Conservation (phyloP, 306 rosid genomes). For the Citrullus amarus region DNA sequence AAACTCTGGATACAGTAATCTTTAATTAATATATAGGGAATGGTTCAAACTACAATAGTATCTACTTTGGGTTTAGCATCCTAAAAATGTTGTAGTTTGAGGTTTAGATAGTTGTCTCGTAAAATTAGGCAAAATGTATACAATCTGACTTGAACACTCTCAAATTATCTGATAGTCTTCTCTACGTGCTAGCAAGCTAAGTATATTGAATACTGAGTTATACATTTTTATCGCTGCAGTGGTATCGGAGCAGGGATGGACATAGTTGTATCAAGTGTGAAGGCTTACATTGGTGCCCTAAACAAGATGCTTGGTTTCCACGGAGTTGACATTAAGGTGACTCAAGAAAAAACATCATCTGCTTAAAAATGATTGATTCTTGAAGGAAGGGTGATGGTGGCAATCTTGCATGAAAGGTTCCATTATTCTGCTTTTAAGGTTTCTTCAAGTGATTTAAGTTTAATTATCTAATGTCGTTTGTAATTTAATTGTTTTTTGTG, state of each 20-base stretch:
- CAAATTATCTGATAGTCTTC: no score
- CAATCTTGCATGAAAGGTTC: neutral
- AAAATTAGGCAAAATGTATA: neutral
- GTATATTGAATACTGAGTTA: no score
- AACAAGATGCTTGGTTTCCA: slow-evolving; percentile 80
- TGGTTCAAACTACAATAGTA: neutral
- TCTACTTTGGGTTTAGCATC: neutral
- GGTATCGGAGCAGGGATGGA: slow-evolving; percentile 93
- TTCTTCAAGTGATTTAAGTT: neutral
- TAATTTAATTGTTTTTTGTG: neutral
- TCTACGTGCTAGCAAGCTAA: neutral
- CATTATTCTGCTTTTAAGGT: neutral
- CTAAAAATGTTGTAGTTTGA: neutral
- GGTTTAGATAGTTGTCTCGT: neutral
- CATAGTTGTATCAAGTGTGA: slow-evolving; percentile 86
- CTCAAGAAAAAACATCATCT: slow-evolving; percentile 22
- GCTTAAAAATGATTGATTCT: slow-evolving; percentile 10
- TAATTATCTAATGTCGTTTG: neutral
- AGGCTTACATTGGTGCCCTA: slow-evolving; percentile 76
- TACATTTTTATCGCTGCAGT: slow-evolving; percentile 19
- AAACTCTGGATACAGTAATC: no score
- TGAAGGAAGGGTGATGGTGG: neutral
- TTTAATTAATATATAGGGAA: neutral
- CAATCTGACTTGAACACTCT: neutral
- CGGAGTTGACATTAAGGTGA: slow-evolving; percentile 13